A percentile compares a stretch with the other conserved stretches of the same genome.
Conservation (phyloP, 2,329 filamentous ascomycete species). For the Elsinoe fawcettii region DNA sequence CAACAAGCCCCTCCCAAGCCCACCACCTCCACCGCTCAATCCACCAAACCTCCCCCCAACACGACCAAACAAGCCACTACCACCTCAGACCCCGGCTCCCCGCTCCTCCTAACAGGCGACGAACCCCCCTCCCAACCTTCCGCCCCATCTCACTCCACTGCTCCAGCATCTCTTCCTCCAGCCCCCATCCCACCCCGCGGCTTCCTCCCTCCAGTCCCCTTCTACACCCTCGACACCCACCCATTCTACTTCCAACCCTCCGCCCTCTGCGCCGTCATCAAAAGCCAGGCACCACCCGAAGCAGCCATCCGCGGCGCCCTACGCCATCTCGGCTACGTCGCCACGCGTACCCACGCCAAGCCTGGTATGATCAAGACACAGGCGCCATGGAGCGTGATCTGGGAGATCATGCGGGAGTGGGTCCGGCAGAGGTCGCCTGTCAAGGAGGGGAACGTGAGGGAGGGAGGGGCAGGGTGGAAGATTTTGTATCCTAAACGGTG, state of each 20-base stretch:
- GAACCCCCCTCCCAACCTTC: neutral
- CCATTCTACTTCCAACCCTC: constrained; percentile 85
- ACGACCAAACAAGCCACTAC: neutral
- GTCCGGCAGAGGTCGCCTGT: constrained; percentile 70
- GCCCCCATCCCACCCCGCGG: constrained; percentile 20
- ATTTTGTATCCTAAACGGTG: constrained; percentile 43
- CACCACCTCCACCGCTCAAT: neutral
- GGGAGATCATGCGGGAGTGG: constrained; percentile 93
- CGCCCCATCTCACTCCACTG: constrained; percentile 23
- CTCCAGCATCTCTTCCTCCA: constrained; percentile 20
- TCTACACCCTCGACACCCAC: constrained; percentile 60
- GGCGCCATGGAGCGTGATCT: constrained; percentile 81
- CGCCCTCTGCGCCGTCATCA: constrained; percentile 65
- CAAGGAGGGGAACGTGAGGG: constrained; percentile 62
- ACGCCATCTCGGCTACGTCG: constrained; percentile 68
- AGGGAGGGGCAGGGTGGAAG: constrained; percentile 61
- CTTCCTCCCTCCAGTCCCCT: constrained; percentile 43
- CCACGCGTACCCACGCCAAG: constrained; percentile 80
- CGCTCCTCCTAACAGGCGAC: neutral
- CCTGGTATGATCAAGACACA: constrained; percentile 88
- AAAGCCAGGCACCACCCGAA: constrained; percentile 71
- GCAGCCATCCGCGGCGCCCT: constrained; percentile 75
- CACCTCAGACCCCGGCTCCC: neutral
- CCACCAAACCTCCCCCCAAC: neutral
- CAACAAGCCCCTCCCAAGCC: neutral